Evolutionary conservation across 2,329 filamentous ascomycete genomes (phyloP).

Genomic region (Alternaria gaisen): DNA sequence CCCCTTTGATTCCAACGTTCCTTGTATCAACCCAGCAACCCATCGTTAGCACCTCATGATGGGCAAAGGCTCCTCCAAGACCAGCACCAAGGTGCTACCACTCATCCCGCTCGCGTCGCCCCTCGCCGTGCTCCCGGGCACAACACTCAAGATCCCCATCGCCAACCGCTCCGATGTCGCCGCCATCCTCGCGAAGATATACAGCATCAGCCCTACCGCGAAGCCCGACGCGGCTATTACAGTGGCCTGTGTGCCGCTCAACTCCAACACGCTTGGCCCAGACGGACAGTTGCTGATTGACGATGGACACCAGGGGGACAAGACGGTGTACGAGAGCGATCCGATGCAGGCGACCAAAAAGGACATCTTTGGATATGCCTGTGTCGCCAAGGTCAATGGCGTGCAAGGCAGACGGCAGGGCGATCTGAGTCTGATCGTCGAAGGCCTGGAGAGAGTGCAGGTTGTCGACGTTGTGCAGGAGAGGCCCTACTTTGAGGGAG

Average conservation of each 20-base stretch:
- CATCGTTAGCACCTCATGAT: slow-evolving; percentile 30
- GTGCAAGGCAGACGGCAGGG: slow-evolving; percentile 58
- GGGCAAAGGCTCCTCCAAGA: slow-evolving; percentile 48
- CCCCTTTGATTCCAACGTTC: not conserved
- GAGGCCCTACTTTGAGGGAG: slow-evolving; percentile 85
- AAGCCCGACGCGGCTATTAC: slow-evolving; percentile 74
- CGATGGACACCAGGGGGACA: slow-evolving; percentile 60
- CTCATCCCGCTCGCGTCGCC: slow-evolving; percentile 84
- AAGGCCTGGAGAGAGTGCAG: slow-evolving; percentile 80
- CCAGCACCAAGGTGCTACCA: slow-evolving; percentile 63
- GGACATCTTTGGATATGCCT: slow-evolving; percentile 85
- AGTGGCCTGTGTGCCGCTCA: slow-evolving; percentile 87
- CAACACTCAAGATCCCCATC: slow-evolving; percentile 84
- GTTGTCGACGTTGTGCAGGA: slow-evolving; percentile 79
- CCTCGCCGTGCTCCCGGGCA: slow-evolving; percentile 83
- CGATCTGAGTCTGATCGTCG: slow-evolving; percentile 83
- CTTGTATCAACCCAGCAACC: not conserved
- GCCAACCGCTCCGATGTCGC: slow-evolving; percentile 86
- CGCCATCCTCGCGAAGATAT: slow-evolving; percentile 84
- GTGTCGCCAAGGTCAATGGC: slow-evolving; percentile 65
- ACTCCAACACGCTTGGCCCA: slow-evolving; percentile 73
- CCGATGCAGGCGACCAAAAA: slow-evolving; percentile 54
- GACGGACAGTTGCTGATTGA: slow-evolving; percentile 81
- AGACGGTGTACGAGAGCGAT: slow-evolving; percentile 59
- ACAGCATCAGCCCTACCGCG: slow-evolving; percentile 74